A percentile compares a stretch with the other conserved stretches of the same genome.
These are phyloP conservation scores for Leccinum broughii DNA, from an alignment of 768 basidiomycete species.

Conservation along the genomic window DNA sequence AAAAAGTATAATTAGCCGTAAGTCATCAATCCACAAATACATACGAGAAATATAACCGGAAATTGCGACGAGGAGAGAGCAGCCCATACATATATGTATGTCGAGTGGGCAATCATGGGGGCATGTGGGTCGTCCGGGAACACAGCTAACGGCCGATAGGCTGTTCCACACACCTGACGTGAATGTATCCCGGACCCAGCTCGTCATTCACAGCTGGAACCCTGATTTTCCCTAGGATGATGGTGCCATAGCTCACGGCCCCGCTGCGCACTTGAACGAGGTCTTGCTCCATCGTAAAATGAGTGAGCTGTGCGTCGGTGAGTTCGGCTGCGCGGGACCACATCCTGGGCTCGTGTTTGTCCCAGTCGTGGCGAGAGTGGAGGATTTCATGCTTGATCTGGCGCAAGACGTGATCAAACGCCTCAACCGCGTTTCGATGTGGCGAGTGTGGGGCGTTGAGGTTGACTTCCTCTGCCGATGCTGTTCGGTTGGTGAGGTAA, in stretches of 20 bases:
- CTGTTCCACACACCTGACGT: conserved; percentile 56
- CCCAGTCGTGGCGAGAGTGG: conserved; percentile 68
- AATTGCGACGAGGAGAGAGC: conserved; percentile 9
- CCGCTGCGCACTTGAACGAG: conserved; percentile 53
- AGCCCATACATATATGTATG: conserved; percentile 1
- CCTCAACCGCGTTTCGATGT: conserved; percentile 58
- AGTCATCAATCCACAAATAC: conserved; percentile 12
- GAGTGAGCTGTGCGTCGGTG: conserved; percentile 51
- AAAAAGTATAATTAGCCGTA: conserved; percentile 2
- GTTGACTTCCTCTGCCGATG: conserved; percentile 54
- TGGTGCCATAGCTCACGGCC: conserved; percentile 62
- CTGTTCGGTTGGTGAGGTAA: conserved; percentile 37
- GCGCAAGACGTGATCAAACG: conserved; percentile 55
- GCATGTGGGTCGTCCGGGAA: conserved; percentile 6
- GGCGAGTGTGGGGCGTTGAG: conserved; percentile 64
- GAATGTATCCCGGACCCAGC: conserved; percentile 62
- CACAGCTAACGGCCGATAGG: background rate
- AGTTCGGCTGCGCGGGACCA: conserved; percentile 60
- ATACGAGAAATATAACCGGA: conserved; percentile 5
- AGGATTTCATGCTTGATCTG: conserved; percentile 66
- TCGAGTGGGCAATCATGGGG: background rate
- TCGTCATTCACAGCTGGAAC: conserved; percentile 66
- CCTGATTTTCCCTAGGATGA: conserved; percentile 76
- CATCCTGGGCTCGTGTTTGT: conserved; percentile 59
- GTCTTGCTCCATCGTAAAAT: conserved; percentile 49